These are phyloP conservation scores for Scleromitrula shiraiana DNA, from an alignment of 2,329 filamentous ascomycete genomes.

Conservation along the genomic window DNA sequence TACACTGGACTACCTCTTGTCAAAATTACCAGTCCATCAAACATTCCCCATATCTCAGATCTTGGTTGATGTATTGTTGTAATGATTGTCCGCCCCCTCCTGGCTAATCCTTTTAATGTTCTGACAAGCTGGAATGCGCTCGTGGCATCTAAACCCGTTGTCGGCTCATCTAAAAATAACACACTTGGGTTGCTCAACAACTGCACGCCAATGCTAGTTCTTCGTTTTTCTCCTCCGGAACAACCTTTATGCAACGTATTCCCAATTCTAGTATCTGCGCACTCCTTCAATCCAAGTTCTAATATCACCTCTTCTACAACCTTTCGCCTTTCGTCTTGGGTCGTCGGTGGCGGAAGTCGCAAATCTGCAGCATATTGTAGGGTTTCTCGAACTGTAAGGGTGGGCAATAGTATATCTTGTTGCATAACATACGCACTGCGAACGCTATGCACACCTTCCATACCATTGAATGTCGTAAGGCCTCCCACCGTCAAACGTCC, in stretches of 20 bases:
- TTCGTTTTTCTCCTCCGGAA: constrained; percentile 70
- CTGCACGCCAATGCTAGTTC: constrained; percentile 71
- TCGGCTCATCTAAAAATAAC: constrained; percentile 72
- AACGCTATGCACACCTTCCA: constrained; percentile 43
- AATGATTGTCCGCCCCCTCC: constrained; percentile 62
- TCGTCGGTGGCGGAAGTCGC: constrained; percentile 56
- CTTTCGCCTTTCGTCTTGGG: constrained; percentile 46
- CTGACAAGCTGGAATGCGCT: constrained; percentile 67
- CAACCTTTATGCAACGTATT: constrained; percentile 65
- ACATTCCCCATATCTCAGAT: constrained; percentile 71
- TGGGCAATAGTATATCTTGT: constrained; percentile 65
- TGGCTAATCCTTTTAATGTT: constrained; percentile 60
- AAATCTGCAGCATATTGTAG: constrained; percentile 65
- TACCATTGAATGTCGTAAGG: constrained; percentile 52
- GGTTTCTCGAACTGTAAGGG: constrained; percentile 68
- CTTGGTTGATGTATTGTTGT: constrained; percentile 71
- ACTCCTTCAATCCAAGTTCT: constrained; percentile 69
- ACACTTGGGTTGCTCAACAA: constrained; percentile 72
- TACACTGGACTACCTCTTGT: constrained; percentile 62
- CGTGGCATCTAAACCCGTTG: constrained; percentile 69
- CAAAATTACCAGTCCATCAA: constrained; percentile 64
- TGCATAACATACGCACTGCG: constrained; percentile 67
- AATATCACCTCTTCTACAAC: constrained; percentile 72
- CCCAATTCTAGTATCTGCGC: constrained; percentile 66
- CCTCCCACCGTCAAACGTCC: constrained; percentile 45